A percentile compares a stretch with the other conserved stretches of the same genome.
These are phyloP conservation scores for Monoraphidium neglectum DNA, from an alignment of 139 green algal species.

Conservation along the genomic window DNA sequence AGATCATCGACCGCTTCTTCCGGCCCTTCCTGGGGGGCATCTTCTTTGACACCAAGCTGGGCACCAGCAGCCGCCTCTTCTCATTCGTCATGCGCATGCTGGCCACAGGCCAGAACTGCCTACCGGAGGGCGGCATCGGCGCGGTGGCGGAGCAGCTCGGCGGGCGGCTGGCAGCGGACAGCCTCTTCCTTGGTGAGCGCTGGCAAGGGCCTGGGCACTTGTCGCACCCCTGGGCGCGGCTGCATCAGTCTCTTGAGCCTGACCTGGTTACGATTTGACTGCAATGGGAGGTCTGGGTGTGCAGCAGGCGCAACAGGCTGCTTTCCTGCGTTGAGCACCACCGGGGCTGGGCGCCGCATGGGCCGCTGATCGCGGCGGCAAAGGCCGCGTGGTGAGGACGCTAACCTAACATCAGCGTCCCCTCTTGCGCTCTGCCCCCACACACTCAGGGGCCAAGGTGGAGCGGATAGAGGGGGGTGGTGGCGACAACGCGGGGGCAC, in stretches of 20 bases:
- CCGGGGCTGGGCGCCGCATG: too few relatives aligned
- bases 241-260: too few relatives aligned
- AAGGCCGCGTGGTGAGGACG: too few relatives aligned
- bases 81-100: slow-evolving; percentile 97
- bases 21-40: slow-evolving; percentile 97
- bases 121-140: slow-evolving; percentile 91
- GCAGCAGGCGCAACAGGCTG: too few relatives aligned
- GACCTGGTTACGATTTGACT: too few relatives aligned
- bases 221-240: too few relatives aligned
- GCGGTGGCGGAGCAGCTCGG: slow-evolving; percentile 86
- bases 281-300: too few relatives aligned
- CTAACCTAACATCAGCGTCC: too few relatives aligned
- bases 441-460: not conserved
- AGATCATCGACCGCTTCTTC: slow-evolving; percentile 96
- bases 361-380: too few relatives aligned
- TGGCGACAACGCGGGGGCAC: not conserved
- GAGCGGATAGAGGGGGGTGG: not conserved
- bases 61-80: slow-evolving; percentile 75
- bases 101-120: slow-evolving; percentile 88
- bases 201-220: too few relatives aligned
- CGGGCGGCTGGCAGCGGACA: slow-evolving; percentile 25
- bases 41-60: slow-evolving; percentile 93
- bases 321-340: too few relatives aligned
- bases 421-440: too few relatives aligned
- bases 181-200: slow-evolving; percentile 33